Evolutionary conservation across 2,329 filamentous ascomycete genomes (phyloP), one percentile per base, ranked within the genome.

Genomic region (Cladorrhinum sp.): DNA sequence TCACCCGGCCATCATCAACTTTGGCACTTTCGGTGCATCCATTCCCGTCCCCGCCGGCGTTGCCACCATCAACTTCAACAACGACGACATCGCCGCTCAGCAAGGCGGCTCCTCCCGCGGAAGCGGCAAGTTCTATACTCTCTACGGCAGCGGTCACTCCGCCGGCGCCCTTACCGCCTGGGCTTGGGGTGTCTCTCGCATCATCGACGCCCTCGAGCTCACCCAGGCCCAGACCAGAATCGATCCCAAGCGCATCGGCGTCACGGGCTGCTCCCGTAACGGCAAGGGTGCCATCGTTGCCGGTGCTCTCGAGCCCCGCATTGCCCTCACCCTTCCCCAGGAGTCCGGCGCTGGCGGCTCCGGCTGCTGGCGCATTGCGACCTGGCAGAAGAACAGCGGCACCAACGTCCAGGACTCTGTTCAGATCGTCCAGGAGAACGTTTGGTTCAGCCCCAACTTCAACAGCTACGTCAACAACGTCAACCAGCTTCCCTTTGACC

Each of bases 401-500:
- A 23, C 62, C 9, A 77, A 78, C 48, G 79, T 81, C 28, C 80
- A 83, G 68, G 80, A 79, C 3, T 75, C 80, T 1, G 69, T 73
- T 23, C 73, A 83, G 70, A 83, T 83, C 53, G 74, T 82, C 3
- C 72, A 69, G n/a, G 81, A 82, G 68, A 82, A 84, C 57, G 77
- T 79, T 3, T 83, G 80, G 80, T 82, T 82, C 73, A 77, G 78
- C 23, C 18, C 73, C 1, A 69, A 68, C 23, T 83, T 83, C 70
- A 76, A 80, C 57, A 87, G 77, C 42, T 72, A 76, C 62, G 73
- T 75, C 81, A 82, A 86, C 74, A 78, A 67, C 48, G 73, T 76
- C 60, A 75, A 75, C 60, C 70, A 72, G 58, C 71, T 83, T 6
- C 79, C 81, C 3, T 76, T 79, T 60, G 81, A 83, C 67, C 81